phyloP scores from a whole-genome alignment of 2,329 filamentous ascomycete genomes.

The Tolypocladium nubicola region DNA sequence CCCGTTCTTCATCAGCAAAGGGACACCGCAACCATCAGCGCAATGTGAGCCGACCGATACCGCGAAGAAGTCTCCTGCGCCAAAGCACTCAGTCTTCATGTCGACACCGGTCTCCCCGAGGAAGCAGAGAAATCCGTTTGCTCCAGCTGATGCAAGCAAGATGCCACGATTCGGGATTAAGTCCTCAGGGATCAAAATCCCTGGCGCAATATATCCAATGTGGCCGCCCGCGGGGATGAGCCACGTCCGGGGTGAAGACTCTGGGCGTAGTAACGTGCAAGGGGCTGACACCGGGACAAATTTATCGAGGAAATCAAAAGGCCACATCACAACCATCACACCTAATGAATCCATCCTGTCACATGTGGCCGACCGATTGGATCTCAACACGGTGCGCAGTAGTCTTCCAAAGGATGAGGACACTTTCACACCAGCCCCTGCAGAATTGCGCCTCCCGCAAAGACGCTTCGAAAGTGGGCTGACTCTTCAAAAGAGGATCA shows the following conservation, averaged over 20 bases:
- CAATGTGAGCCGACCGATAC: conserved; percentile 10
- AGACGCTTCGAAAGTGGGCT: conserved; percentile 48
- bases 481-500: conserved; percentile 39
- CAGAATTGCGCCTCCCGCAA: conserved; percentile 41
- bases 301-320: conserved; percentile 37
- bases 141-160: conserved; percentile 13
- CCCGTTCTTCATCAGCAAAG: conserved; percentile 30
- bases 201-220: conserved; percentile 54
- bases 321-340: conserved; percentile 28
- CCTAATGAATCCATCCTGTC: conserved; percentile 32
- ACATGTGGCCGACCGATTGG: conserved; percentile 12
- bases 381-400: conserved; percentile 15
- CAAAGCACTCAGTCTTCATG: conserved; percentile 33
- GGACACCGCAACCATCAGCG: conserved; percentile 14
- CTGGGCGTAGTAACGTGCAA: neutral
- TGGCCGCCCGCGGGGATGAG: conserved; percentile 59
- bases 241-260: conserved; percentile 45
- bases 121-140: conserved; percentile 21
- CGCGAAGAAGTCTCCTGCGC: conserved; percentile 13
- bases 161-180: conserved; percentile 33
- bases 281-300: neutral
- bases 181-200: conserved; percentile 43
- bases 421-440: conserved; percentile 32
- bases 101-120: conserved; percentile 44
- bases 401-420: conserved; percentile 21